A percentile compares a stretch with the other conserved stretches of the same genome.
Conservation (phyloP, 768 basidiomycete genomes). For the Xerocomus potaroensis region DNA sequence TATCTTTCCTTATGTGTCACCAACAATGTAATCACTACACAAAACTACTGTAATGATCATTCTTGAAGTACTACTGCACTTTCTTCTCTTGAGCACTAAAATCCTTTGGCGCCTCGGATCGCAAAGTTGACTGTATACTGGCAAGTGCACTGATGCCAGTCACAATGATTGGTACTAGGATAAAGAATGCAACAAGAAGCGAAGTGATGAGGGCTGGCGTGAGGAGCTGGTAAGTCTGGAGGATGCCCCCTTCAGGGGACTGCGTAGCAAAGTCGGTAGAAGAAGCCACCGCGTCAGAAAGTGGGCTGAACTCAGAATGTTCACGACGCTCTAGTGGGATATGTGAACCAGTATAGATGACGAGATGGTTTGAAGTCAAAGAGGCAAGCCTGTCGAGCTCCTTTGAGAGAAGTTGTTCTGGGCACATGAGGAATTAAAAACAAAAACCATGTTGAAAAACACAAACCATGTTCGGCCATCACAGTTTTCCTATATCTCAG, state of each 20-base stretch:
- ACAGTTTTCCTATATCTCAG: conserved; percentile 42
- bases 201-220: conserved; percentile 68
- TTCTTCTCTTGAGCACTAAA: conserved; percentile 72
- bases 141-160: conserved; percentile 63
- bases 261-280: conserved; percentile 29
- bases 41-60: conserved; percentile 14
- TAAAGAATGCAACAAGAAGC: conserved; percentile 61
- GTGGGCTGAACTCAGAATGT: conserved; percentile 28
- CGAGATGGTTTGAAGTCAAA: conserved; percentile 56
- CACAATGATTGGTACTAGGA: conserved; percentile 63
- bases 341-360: conserved; percentile 59
- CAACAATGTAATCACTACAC: conserved; percentile 15
- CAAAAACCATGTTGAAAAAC: background rate
- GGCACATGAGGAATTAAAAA: conserved; percentile 1
- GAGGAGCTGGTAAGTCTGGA: conserved; percentile 71
- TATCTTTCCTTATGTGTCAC: conserved; percentile 19
- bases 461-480: conserved; percentile 55
- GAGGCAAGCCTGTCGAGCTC: conserved; percentile 48
- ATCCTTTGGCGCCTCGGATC: conserved; percentile 59
- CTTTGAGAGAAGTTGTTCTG: conserved; percentile 43
- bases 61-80: conserved; percentile 50
- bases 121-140: conserved; percentile 68
- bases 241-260: conserved; percentile 51
- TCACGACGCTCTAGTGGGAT: conserved; percentile 42
- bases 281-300: conserved; percentile 15